Conservation (phyloP, 2,329 filamentous ascomycete species). For the Stemphylium lycopersici region DNA sequence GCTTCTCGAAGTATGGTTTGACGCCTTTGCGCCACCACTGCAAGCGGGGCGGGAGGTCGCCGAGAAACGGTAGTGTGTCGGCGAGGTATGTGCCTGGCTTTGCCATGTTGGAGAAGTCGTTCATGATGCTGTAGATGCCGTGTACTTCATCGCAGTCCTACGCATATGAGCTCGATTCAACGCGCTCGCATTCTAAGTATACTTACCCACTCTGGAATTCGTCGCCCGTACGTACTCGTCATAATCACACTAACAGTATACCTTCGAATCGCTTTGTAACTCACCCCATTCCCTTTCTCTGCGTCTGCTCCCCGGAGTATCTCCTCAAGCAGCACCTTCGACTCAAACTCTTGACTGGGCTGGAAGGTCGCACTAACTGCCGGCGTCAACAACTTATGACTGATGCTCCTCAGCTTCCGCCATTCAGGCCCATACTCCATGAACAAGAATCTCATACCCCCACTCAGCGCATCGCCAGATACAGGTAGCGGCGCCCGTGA, state of each 20-base stretch:
- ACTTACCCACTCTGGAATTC: constrained; percentile 42
- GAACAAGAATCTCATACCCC: constrained; percentile 50
- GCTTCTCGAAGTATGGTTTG: constrained; percentile 38
- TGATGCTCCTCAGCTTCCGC: constrained; percentile 50
- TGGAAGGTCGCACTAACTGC: constrained; percentile 49
- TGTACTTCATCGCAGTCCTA: constrained; percentile 42
- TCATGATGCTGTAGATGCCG: constrained; percentile 44
- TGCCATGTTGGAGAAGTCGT: constrained; percentile 39
- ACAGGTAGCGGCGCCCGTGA: constrained; percentile 49
- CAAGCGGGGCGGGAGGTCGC: constrained; percentile 31
- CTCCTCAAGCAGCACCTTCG: constrained; percentile 53
- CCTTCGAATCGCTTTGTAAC: constrained; percentile 38
- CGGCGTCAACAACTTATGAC: constrained; percentile 48
- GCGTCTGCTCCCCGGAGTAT: constrained; percentile 42
- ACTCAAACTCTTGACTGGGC: constrained; percentile 55
- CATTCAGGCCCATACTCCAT: constrained; percentile 52
- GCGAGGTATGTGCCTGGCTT: constrained; percentile 41
- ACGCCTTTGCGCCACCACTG: constrained; percentile 42
- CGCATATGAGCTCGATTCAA: not conserved
- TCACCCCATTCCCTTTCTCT: constrained; percentile 26
- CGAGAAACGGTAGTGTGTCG: constrained; percentile 40
- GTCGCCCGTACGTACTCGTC: constrained; percentile 45
- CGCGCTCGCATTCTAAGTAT: not conserved
- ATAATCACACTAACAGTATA: constrained; percentile 46
- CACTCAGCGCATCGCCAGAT: constrained; percentile 48